A percentile compares a stretch with the other conserved stretches of the same genome.
Conservation (phyloP, 2,329 filamentous ascomycete genomes). For the Chaetomiaceae sp. region DNA sequence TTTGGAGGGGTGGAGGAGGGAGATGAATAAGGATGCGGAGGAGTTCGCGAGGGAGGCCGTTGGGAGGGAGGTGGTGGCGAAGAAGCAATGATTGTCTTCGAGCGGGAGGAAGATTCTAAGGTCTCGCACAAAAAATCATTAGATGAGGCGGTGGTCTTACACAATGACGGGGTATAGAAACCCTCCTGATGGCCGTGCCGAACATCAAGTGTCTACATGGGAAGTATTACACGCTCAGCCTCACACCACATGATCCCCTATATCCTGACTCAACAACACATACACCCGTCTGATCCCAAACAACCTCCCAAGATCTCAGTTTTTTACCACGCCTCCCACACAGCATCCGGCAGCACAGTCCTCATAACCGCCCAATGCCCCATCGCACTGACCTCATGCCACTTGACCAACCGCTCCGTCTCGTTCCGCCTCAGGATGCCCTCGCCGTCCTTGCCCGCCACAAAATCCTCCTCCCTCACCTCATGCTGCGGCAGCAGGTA, state of each 20-base stretch:
- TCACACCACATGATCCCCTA: neutral
- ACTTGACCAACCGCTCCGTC: constrained; percentile 60
- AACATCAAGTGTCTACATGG: too few relatives aligned
- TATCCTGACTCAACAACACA: too few relatives aligned
- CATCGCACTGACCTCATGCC: constrained; percentile 68
- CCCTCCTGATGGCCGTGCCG: too few relatives aligned
- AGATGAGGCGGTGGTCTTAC: too few relatives aligned
- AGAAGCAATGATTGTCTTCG: too few relatives aligned
- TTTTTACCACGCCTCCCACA: constrained; percentile 93
- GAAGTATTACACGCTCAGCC: too few relatives aligned
- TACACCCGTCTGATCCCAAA: too few relatives aligned
- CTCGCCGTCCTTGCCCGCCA: constrained; percentile 33
- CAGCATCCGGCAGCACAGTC: constrained; percentile 63
- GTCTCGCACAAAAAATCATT: too few relatives aligned
- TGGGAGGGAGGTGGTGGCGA: constrained; percentile 10
- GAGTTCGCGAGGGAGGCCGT: constrained; percentile 23
- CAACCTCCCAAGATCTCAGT: too few relatives aligned
- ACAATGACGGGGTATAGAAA: too few relatives aligned
- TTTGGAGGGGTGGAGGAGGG: constrained; percentile 40
- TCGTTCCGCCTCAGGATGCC: constrained; percentile 56
- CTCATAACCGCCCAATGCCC: constrained; percentile 94
- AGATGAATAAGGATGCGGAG: constrained; percentile 30
- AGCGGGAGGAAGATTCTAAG: too few relatives aligned
- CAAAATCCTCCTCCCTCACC: constrained; percentile 48
- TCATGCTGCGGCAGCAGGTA: constrained; percentile 71